phyloP scores from a whole-genome alignment of 257 asterid genomes.

The Solanum dulcamara region DNA sequence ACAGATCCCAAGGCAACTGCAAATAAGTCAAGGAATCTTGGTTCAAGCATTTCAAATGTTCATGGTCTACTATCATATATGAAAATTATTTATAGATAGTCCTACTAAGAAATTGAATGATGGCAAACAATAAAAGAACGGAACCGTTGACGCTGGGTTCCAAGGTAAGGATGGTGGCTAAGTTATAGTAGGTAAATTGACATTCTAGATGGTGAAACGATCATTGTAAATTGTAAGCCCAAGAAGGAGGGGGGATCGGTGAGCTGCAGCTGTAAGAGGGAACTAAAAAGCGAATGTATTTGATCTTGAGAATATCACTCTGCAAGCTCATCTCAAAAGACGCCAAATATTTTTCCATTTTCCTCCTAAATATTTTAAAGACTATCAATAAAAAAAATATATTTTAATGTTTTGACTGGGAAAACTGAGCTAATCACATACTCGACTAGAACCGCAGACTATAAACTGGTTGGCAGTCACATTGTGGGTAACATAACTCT shows the following conservation, averaged over 20 bases:
- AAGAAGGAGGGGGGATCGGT: neutral
- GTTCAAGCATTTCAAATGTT: neutral
- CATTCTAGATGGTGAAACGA: neutral
- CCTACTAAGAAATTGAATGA: neutral
- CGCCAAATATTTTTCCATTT: too few species aligned
- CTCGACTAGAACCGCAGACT: neutral
- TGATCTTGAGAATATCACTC: too few species aligned
- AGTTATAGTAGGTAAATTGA: neutral
- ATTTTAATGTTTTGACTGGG: neutral
- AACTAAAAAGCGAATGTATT: neutral
- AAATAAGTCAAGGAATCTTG: constrained; percentile 3
- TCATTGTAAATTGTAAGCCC: neutral
- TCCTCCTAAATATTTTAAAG: neutral
- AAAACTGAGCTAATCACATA: neutral
- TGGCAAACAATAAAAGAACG: neutral
- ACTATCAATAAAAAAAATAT: neutral
- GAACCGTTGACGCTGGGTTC: neutral
- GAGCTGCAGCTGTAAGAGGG: neutral
- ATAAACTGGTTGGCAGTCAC: neutral
- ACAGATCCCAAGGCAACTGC: constrained; percentile 78
- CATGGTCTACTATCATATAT: neutral
- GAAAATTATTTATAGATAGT: neutral
- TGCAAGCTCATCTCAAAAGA: too few species aligned
- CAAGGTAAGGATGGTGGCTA: neutral
- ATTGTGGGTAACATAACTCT: neutral